These are phyloP conservation scores for Geotrichum europaeum DNA, from an alignment of 1,139 yeast species.

Conservation along the genomic window DNA sequence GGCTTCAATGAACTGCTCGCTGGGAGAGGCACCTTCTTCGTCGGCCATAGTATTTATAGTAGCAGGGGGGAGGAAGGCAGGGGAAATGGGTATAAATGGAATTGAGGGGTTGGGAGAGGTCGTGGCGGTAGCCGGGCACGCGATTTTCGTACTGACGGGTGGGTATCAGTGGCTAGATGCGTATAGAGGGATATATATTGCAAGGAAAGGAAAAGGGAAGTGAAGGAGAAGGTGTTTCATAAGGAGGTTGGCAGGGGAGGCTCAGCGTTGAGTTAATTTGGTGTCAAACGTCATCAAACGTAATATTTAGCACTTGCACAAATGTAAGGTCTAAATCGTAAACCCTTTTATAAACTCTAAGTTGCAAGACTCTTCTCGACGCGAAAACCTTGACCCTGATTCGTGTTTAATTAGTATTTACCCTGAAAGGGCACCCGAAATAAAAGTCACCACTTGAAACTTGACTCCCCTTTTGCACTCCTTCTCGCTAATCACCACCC, in stretches of 20 bases:
- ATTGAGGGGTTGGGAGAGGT: background rate
- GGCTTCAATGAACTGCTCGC: slow-evolving; percentile 80
- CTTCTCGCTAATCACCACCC: background rate
- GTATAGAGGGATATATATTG: background rate
- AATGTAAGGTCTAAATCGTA: background rate
- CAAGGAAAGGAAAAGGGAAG: background rate
- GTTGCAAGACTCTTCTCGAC: background rate
- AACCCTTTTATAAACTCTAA: background rate
- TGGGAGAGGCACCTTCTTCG: slow-evolving; percentile 66
- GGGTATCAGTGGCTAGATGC: background rate
- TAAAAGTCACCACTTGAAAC: background rate
- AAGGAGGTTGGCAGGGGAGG: background rate
- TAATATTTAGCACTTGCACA: background rate
- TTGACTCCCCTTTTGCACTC: background rate
- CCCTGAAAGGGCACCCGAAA: background rate
- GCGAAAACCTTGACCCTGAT: background rate
- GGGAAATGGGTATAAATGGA: background rate
- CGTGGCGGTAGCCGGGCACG: background rate
- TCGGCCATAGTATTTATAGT: slow-evolving; percentile 11
- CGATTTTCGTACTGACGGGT: background rate
- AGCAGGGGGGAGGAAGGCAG: background rate
- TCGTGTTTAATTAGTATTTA: background rate
- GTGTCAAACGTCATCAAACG: background rate
- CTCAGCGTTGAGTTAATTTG: background rate
- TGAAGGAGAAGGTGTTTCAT: background rate